phyloP scores from a whole-genome alignment of 345 rosid genomes.

The Anacardium occidentale region DNA sequence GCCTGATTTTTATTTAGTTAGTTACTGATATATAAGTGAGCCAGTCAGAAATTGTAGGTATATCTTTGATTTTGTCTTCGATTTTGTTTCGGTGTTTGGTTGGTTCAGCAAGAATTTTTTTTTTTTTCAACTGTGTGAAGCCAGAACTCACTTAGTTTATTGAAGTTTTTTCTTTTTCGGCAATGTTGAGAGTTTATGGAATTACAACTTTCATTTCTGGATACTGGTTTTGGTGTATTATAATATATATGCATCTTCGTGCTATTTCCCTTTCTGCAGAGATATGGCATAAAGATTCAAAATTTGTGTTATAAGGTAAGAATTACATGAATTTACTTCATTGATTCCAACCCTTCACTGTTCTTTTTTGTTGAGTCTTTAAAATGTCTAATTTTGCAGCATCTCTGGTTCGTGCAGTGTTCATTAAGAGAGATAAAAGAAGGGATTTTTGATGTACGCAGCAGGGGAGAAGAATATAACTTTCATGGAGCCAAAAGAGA shows the following conservation, averaged over 20 bases:
- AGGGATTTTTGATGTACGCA: constrained; percentile 1
- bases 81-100: background rate
- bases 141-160: background rate
- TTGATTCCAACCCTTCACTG: background rate
- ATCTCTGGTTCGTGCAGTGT: constrained; percentile 23
- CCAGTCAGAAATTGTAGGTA: background rate
- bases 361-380: background rate
- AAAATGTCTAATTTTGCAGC: constrained; percentile 5
- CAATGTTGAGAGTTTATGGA: constrained; percentile 27
- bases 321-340: constrained; percentile 10
- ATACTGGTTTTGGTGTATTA: constrained; percentile 16
- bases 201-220: constrained; percentile 19
- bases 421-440: constrained; percentile 4
- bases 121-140: too few relatives aligned
- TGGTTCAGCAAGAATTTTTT: background rate
- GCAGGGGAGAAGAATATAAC: constrained; percentile 48
- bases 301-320: constrained; percentile 32
- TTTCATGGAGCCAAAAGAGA: constrained; percentile 64
- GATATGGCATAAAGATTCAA: constrained; percentile 21
- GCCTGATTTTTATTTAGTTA: constrained; percentile 16
- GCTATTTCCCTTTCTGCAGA: background rate
- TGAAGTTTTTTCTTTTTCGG: constrained; percentile 10
- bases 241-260: background rate
- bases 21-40: constrained; percentile 3
- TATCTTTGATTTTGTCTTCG: background rate